Percentiles rank a stretch among this genome's conserved stretches.
Evolutionary conservation across 2,329 filamentous ascomycete genomes (phyloP).

Genomic region (Colletotrichum filicis): DNA sequence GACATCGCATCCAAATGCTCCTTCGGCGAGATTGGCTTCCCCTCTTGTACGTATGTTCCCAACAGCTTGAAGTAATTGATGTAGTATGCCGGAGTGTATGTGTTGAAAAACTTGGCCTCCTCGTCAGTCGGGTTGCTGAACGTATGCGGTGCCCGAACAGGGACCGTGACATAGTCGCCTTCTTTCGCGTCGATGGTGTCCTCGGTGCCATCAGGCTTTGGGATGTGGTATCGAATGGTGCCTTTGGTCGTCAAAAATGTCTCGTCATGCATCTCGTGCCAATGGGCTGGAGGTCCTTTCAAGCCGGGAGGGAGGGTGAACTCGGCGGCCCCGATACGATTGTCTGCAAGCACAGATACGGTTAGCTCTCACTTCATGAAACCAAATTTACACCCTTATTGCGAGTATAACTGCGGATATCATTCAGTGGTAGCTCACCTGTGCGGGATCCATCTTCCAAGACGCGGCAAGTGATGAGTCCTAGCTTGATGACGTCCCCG

Average conservation of each 20-base stretch:
- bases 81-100: conserved; percentile 38
- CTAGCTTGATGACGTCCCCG: not conserved
- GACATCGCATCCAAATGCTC: conserved; percentile 6
- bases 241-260: conserved; percentile 3
- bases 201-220: conserved; percentile 6
- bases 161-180: conserved; percentile 32
- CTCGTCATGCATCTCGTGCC: conserved; percentile 8
- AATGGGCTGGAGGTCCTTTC: not conserved
- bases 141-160: conserved; percentile 39
- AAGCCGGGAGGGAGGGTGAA: not conserved
- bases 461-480: no score
- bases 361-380: no score
- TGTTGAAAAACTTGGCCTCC: conserved; percentile 40
- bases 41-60: not conserved
- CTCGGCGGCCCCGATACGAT: no score
- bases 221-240: conserved; percentile 1
- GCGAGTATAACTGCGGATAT: no score
- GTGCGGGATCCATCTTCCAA: no score
- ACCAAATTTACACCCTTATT: no score
- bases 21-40: conserved; percentile 1
- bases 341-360: no score
- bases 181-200: not conserved
- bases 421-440: no score
- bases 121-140: conserved; percentile 41
- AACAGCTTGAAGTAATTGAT: conserved; percentile 24